A percentile compares a stretch with the other conserved stretches of the same genome.
Evolutionary conservation across 805 yeast species (phyloP).

Genomic region (Wickerhamomyces canadensis): DNA sequence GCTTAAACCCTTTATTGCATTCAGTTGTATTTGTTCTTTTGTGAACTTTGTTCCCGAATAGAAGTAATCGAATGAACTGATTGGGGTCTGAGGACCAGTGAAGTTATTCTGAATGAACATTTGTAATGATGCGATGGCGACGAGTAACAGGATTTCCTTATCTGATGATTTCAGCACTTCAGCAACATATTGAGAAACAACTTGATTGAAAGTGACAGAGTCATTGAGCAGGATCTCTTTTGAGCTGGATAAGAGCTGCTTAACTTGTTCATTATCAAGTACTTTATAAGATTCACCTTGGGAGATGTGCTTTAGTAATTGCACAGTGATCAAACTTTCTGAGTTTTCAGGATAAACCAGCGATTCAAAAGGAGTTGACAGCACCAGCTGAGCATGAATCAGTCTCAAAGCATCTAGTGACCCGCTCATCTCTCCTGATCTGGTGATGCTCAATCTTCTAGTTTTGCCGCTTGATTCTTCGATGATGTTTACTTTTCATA

Average conservation of each 20-base stretch:
- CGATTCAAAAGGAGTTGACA: slow-evolving; percentile 8
- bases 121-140: slow-evolving; percentile 57
- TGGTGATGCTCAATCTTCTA: too few relatives aligned
- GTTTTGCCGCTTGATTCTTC: too few relatives aligned
- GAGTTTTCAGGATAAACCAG: slow-evolving; percentile 3
- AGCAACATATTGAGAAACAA: slow-evolving; percentile 1
- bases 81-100: slow-evolving; percentile 70
- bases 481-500: neutral
- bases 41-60: slow-evolving; percentile 9
- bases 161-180: neutral
- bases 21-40: slow-evolving; percentile 13
- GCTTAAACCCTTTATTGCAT: slow-evolving; percentile 34
- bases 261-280: slow-evolving; percentile 4
- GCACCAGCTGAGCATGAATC: slow-evolving; percentile 9
- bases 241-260: slow-evolving; percentile 2
- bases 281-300: slow-evolving; percentile 20
- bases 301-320: slow-evolving; percentile 10
- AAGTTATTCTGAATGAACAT: slow-evolving; percentile 69
- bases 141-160: slow-evolving; percentile 9
- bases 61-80: slow-evolving; percentile 28
- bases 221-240: slow-evolving; percentile 1
- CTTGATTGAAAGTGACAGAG: slow-evolving; percentile 8
- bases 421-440: neutral
- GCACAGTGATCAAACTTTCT: slow-evolving; percentile 11
- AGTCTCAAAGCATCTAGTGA: slow-evolving; percentile 1